These are phyloP conservation scores for Aspergillus funiculosus DNA, from an alignment of 495 filamentous ascomycete genomes.

Conservation along the genomic window DNA sequence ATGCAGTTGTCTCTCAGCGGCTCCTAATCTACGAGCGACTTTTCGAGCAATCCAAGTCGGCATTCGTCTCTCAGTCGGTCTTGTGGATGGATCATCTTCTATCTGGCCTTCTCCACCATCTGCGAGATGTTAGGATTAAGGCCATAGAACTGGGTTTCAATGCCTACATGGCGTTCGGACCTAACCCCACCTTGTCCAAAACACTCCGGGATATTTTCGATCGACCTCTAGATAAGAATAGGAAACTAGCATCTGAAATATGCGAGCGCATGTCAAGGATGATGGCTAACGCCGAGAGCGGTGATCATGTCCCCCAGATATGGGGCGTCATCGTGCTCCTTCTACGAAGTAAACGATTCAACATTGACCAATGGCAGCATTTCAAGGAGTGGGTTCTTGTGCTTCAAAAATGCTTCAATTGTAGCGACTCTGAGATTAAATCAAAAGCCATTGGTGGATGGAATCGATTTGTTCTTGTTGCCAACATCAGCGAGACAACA, in stretches of 20 bases:
- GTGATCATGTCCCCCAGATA: conserved; percentile 70
- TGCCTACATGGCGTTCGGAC: conserved; percentile 57
- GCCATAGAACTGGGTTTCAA: conserved; percentile 69
- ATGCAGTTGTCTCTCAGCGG: conserved; percentile 65
- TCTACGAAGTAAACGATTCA: conserved; percentile 54
- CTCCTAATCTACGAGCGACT: conserved; percentile 71
- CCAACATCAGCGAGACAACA: conserved; percentile 57
- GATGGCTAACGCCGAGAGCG: conserved; percentile 57
- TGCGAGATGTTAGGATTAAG: conserved; percentile 67
- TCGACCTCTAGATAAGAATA: conserved; percentile 46
- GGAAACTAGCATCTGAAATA: conserved; percentile 58
- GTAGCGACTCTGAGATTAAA: conserved; percentile 63
- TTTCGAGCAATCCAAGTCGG: conserved; percentile 56
- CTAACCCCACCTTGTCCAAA: conserved; percentile 57
- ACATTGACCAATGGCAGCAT: conserved; percentile 66
- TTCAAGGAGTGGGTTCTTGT: conserved; percentile 66
- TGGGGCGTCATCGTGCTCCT: conserved; percentile 81
- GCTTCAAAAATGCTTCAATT: conserved; percentile 80
- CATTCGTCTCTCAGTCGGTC: conserved; percentile 54
- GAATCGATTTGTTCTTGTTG: conserved; percentile 71
- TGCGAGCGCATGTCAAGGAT: conserved; percentile 63
- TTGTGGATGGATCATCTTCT: conserved; percentile 78
- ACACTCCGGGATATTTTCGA: conserved; percentile 63
- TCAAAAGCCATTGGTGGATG: conserved; percentile 74
- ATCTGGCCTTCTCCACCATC: conserved; percentile 66